Conservation (phyloP, 2,329 filamentous ascomycete species). For the Mariannaea elegans region DNA sequence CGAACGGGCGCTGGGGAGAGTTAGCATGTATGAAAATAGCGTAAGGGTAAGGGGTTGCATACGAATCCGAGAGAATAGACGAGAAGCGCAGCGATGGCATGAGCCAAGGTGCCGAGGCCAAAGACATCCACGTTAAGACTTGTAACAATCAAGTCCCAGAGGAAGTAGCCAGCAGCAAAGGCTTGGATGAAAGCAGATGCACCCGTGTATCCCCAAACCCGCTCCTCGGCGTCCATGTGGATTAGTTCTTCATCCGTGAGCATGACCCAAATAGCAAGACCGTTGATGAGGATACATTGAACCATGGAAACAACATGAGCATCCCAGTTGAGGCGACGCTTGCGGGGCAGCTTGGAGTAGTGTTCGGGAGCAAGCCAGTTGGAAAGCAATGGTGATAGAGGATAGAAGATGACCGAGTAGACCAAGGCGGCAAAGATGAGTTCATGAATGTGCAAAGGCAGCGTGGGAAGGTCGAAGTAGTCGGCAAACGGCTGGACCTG, state of each 20-base stretch:
- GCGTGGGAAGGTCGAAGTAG: conserved; percentile 67
- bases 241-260: conserved; percentile 72
- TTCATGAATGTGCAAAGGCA: conserved; percentile 83
- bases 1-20: conserved; percentile 73
- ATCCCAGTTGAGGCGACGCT: conserved; percentile 80
- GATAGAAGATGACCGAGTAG: conserved; percentile 74
- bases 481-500: conserved; percentile 72
- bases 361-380: conserved; percentile 66
- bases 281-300: conserved; percentile 78
- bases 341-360: conserved; percentile 71
- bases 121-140: conserved; percentile 75
- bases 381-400: conserved; percentile 74
- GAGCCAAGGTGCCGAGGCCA: conserved; percentile 78
- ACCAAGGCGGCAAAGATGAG: conserved; percentile 70
- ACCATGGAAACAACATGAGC: conserved; percentile 86
- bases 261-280: conserved; percentile 78
- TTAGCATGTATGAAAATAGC: conserved; percentile 18
- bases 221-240: conserved; percentile 71
- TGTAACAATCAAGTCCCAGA: conserved; percentile 83
- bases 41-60: conserved; percentile 49
- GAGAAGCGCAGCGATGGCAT: conserved; percentile 76
- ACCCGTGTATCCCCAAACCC: conserved; percentile 82
- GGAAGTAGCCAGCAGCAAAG: conserved; percentile 81
- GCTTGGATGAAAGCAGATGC: conserved; percentile 77
- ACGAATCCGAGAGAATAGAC: conserved; percentile 85